Evolutionary conservation across 2,329 filamentous ascomycete species (phyloP), one percentile per base, ranked within the genome.

Genomic region (Paracoccidioides lutzii): DNA sequence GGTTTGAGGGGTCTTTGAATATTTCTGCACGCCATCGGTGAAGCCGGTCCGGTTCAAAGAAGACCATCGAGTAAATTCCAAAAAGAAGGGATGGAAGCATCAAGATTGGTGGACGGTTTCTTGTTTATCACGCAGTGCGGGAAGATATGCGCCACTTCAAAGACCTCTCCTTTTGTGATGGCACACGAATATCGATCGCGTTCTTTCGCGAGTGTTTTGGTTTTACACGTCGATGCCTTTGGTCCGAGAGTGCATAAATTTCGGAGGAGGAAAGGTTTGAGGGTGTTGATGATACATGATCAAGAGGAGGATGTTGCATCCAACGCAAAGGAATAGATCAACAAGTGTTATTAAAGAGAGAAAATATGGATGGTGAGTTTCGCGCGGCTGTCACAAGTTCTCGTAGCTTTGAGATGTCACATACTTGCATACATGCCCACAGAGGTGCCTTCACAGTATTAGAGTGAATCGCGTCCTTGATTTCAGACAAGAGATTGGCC

Each of bases 391-490:
- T 12, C 9, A 53, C 51, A 32, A 53, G 51, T 12, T 28, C 51
- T 10, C 51, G 38, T 15, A 53, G 10, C 38, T 35, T 28, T 10
- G 15, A 30, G 10, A 53, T 53, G 30, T 53, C 38, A n/a, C 51
- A 53, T 28, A 44, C 28, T 22, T 53, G 51, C 5, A 53, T 4
- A 53, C 51, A 53, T 4, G 40, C 51, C 51, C 51, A 53, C 30
- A 52, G 8, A 4, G 49, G 8, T 2, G 49, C 45, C 30, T 32
- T 32, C 5, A 48, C 45, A 33, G 30, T 14, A 35, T 14, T 9
- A 7, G n/a, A 6, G n/a, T 12, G 8, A 35, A 48, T n/a, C 5
- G 45, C 45, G 14, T 37, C 45, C 14, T 30, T 5, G 4, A 48
- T 22, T 15, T 48, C 45, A 48, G 32, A 33, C 28, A 48, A 15